phyloP scores from a whole-genome alignment of 108 stramenopile species.

The Craspedostauros australis region DNA sequence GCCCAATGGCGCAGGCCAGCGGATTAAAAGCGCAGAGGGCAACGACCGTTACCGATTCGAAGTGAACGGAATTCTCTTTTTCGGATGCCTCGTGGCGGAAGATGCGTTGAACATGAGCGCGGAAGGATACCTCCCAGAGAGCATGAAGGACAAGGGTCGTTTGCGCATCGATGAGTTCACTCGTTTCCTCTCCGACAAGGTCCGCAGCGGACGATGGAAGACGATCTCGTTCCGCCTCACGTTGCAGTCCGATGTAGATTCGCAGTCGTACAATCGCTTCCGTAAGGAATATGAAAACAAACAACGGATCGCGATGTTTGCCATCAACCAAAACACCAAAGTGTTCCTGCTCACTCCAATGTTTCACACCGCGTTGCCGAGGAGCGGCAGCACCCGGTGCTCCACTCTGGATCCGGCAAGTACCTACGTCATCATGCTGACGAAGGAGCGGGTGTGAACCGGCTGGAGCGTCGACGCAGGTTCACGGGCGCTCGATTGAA shows the following conservation, averaged over 20 bases:
- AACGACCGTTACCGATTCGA: constrained; percentile 16
- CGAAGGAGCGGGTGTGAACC: background rate
- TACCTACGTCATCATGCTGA: too few species aligned
- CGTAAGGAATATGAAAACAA: constrained; percentile 63
- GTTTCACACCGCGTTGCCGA: constrained; percentile 32
- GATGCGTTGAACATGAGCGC: constrained; percentile 4
- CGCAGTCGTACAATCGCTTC: constrained; percentile 39
- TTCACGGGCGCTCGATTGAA: too few species aligned
- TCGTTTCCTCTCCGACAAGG: constrained; percentile 49
- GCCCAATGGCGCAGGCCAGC: too few species aligned
- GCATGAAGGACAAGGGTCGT: constrained; percentile 48
- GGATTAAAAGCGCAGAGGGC: constrained; percentile 17
- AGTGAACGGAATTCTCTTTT: constrained; percentile 16
- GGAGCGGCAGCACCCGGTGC: too few species aligned
- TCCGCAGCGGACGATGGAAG: constrained; percentile 41
- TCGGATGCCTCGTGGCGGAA: constrained; percentile 15
- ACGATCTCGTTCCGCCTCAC: constrained; percentile 34
- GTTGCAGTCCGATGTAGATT: constrained; percentile 31
- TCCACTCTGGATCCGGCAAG: too few species aligned
- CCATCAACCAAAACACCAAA: constrained; percentile 45
- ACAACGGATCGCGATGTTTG: constrained; percentile 58
- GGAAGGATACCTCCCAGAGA: constrained; percentile 37
- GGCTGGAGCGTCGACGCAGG: background rate
- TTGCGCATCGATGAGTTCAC: constrained; percentile 47
- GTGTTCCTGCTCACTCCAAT: constrained; percentile 66